Conservation (phyloP, 441 rosid genomes). For the Theobroma grandiflorum region DNA sequence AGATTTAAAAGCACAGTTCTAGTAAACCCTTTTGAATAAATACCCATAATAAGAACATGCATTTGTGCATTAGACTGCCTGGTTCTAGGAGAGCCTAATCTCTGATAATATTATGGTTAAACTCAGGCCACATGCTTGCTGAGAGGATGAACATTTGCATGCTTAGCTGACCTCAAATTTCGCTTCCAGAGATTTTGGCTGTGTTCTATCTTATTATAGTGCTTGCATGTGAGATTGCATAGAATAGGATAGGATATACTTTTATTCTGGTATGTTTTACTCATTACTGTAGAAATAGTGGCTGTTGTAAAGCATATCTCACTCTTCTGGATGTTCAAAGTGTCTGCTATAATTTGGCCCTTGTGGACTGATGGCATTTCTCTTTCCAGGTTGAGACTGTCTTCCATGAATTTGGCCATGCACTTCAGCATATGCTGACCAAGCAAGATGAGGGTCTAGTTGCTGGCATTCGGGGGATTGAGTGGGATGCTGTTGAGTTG, state of each 20-base stretch:
- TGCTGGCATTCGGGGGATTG: conserved; percentile 88
- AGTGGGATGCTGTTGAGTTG: conserved; percentile 97
- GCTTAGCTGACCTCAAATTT: neutral
- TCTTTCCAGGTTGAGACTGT: conserved; percentile 85
- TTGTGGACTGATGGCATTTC: conserved; percentile 18
- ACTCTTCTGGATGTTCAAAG: conserved; percentile 20
- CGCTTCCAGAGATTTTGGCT: neutral
- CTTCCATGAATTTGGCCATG: conserved; percentile 98
- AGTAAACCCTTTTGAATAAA: neutral
- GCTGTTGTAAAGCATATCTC: conserved; percentile 1
- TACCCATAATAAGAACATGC: neutral
- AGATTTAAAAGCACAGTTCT: neutral
- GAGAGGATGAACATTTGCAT: neutral
- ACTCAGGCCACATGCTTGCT: conserved; percentile 1
- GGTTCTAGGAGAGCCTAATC: conserved; percentile 11
- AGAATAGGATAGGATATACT: neutral
- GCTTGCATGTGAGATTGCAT: neutral
- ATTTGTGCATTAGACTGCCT: neutral
- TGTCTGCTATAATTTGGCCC: conserved; percentile 18
- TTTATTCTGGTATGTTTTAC: neutral
- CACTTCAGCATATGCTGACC: conserved; percentile 98
- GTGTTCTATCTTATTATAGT: neutral
- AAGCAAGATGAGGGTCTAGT: conserved; percentile 90
- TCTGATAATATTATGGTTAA: conserved; percentile 2
- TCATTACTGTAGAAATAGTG: neutral